Conservation (phyloP, 768 basidiomycete genomes). For the Panaeolus cyanescens region DNA sequence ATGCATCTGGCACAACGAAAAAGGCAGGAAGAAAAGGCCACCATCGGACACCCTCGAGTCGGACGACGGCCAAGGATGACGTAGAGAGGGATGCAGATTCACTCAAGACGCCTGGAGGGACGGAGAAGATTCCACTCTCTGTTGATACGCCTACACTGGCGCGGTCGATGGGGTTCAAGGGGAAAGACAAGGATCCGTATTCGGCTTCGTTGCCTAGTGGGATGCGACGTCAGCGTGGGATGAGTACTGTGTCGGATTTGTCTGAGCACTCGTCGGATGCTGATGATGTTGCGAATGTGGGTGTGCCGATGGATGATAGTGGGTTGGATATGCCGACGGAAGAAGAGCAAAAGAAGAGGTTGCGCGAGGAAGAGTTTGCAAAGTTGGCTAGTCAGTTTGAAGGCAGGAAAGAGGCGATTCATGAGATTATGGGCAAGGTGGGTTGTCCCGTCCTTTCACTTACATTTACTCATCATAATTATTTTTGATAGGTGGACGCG, state of each 20-base stretch:
- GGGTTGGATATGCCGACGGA: constrained; percentile 54
- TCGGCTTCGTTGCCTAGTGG: background rate
- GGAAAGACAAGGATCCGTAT: constrained; percentile 17
- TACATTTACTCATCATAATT: constrained; percentile 4
- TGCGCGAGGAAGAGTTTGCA: constrained; percentile 69
- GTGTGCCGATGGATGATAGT: constrained; percentile 34
- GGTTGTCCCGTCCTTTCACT: constrained; percentile 9
- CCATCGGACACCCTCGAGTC: constrained; percentile 6
- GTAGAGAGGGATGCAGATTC: background rate
- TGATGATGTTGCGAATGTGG: constrained; percentile 28
- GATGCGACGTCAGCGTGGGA: constrained; percentile 10
- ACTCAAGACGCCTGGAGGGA: background rate
- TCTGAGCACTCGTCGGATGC: constrained; percentile 24
- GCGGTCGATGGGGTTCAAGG: constrained; percentile 19
- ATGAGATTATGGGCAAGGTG: constrained; percentile 76
- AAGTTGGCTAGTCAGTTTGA: constrained; percentile 69
- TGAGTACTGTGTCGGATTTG: constrained; percentile 24
- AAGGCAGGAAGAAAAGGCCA: constrained; percentile 32
- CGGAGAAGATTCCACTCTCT: background rate
- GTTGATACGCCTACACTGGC: background rate
- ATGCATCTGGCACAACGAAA: constrained; percentile 20
- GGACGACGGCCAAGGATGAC: constrained; percentile 2
- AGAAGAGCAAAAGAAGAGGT: constrained; percentile 54
- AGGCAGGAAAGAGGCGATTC: constrained; percentile 68
- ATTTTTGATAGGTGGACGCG: constrained; percentile 51